These are phyloP conservation scores for Termitomyces sp. DNA, from an alignment of 1,284 basidiomycete species.

Conservation along the genomic window DNA sequence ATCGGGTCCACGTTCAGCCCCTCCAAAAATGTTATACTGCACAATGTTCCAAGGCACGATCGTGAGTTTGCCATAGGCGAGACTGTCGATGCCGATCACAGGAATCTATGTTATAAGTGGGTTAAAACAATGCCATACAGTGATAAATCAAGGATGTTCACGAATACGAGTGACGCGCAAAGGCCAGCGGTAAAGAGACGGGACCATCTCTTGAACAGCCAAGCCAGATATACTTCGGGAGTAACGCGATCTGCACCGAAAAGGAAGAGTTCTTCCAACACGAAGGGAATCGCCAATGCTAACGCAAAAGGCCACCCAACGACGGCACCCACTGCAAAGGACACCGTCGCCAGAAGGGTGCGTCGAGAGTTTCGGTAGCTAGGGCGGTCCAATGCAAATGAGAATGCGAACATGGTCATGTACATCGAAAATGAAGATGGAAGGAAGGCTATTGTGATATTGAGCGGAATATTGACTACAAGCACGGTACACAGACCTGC, in stretches of 20 bases:
- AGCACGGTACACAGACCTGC: constrained; percentile 44
- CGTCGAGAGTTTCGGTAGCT: constrained; percentile 49
- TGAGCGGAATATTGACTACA: neutral
- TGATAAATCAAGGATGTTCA: constrained; percentile 34
- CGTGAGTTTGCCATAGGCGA: constrained; percentile 78
- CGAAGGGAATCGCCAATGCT: constrained; percentile 83
- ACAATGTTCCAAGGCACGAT: constrained; percentile 93
- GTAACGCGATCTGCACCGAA: constrained; percentile 69
- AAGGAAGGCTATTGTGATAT: constrained; percentile 62
- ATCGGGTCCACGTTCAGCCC: constrained; percentile 75
- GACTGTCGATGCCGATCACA: constrained; percentile 76
- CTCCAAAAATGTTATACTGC: constrained; percentile 89
- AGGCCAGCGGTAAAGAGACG: constrained; percentile 57
- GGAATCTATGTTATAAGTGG: constrained; percentile 53
- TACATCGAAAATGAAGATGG: constrained; percentile 97
- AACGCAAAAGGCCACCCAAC: constrained; percentile 96
- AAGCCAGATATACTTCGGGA: constrained; percentile 40
- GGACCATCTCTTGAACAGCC: constrained; percentile 60
- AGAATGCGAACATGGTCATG: constrained; percentile 76
- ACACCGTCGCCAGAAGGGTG: constrained; percentile 59
- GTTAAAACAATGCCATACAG: neutral
- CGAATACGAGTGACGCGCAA: constrained; percentile 61
- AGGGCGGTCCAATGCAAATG: constrained; percentile 72
- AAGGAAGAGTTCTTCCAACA: constrained; percentile 86
- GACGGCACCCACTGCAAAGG: constrained; percentile 81